Evolutionary conservation across 257 asterid genomes (phyloP), one percentile per base, ranked within the genome.

Genomic region (Solanum piurae): DNA sequence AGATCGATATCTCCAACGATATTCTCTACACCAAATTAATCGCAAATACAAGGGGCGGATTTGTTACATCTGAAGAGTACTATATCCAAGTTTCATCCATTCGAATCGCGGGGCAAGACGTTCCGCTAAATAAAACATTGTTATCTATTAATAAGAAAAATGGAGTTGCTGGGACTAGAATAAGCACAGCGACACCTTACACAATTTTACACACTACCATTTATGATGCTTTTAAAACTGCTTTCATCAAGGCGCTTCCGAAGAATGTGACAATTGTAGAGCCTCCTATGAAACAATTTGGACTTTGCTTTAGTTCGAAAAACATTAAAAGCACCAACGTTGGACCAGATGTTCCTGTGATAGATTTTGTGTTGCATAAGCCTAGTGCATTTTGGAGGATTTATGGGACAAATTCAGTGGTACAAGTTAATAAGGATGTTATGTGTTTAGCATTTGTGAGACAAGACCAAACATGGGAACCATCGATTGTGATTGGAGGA

Each of bases 401-500:
- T 12, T 87, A 33, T 42, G 94, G 93, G 60, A 60, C 86, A 4
- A 93, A 91, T 58, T 92, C 94, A 25, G 87, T 92, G 94, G 91
- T 88, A 86, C 49, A 37, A 6, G 92, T 92, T 5, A 87, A 72
- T 2, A 74, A 88, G 13, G 90, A 90, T 27, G 89, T 88, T 9
- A 72, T 90, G n/a, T 93, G 95, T 40, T 87, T 93, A 44, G 95
- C 91, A 16, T 92, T 92, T 75, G 69, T 88, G 5, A 91, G 92
- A 60, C 92, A 89, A 10, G 93, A 94, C 8, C 34, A 75, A 31
- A 74, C 37, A 5, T 86, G 91, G 16, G 83, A 79, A 21, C 72
- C 89, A 29, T 44, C 90, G 11, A 87, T 93, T 16, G 93, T 89
- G 86, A 87, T 93, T 9, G 93, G 96, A 20, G 90, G 89, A 10